Base-by-base conservation (phyloP, 225 moss, liverwort and hornwort species). In the Marchantia polymorpha region DNA sequence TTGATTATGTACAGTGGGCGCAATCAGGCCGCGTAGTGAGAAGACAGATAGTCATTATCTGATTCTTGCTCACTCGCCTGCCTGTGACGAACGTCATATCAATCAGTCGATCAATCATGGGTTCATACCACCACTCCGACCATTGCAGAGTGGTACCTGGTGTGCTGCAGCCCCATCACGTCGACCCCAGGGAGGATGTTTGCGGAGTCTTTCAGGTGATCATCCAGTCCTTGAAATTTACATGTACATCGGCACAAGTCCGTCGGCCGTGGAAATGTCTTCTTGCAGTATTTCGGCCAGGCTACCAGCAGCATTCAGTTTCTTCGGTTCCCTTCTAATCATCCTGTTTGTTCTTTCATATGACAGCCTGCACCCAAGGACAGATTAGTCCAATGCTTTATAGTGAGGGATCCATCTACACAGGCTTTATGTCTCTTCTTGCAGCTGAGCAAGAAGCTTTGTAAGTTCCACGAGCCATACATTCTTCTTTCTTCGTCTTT, bases 321-420 rank as follows among this genome's bases (percentile, higher is more conserved):
- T 39, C 39, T 39, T 39, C 39, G 39, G 39, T 39, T 39, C 39
- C 39, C 39, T 2, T 39, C 39, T 39, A 39, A 39, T 39, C 5
- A 39, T 39, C 4, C 14, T 56, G 2, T 8, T 56, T 56, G 56
- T 52, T 7, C 52, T 50, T 23, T 22, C 69, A 73, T 76, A 61
- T 20, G 10, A 30, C 76, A 77, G 77, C 77, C 77, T 59, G 77
- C 77, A 27, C 77, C 77, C 15, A 77, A 65, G 77, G 77, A 77
- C 64, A 77, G 77, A 64, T 51, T 77, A 17, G 77, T 77, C 48
- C 77, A 77, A 54, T 77, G 77, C 77, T 77, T 77, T 51, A 77
- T 77, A 51, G 63, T 77, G 6, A 77, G 65, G 59, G 77, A 77
- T 63, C 64, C 77, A 39, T 9, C 22, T 0, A 77, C 77, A n/a